Conservation (phyloP, 257 asterid species). For the Solanum raphanifolium region DNA sequence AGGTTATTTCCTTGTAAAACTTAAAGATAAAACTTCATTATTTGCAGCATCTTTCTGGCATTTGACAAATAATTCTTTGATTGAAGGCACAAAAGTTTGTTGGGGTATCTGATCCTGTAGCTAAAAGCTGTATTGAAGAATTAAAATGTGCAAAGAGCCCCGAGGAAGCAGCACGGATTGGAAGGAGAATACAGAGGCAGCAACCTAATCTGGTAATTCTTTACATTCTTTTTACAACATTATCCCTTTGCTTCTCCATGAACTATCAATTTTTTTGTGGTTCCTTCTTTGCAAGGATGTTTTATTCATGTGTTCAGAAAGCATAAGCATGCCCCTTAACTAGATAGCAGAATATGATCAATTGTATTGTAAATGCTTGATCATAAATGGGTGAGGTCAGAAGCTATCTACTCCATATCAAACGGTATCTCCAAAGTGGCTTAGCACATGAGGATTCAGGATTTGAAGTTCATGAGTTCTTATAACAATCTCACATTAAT, state of each 20-base stretch:
- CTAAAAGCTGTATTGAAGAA: constrained; percentile 42
- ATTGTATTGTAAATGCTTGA: background rate
- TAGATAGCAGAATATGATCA: background rate
- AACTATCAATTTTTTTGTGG: background rate
- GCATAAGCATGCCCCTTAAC: background rate
- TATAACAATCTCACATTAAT: background rate
- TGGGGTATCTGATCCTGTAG: constrained; percentile 54
- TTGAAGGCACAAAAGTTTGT: constrained; percentile 76
- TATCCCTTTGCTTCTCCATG: background rate
- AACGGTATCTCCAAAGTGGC: background rate
- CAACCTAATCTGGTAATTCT: constrained; percentile 61
- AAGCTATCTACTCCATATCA: background rate
- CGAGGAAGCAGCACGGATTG: constrained; percentile 94
- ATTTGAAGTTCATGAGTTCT: background rate
- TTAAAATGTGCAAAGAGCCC: constrained; percentile 77
- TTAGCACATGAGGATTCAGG: background rate
- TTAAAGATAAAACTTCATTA: background rate
- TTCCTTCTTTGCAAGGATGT: background rate
- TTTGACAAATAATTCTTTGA: background rate
- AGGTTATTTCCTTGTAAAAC: constrained; percentile 33
- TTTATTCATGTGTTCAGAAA: background rate
- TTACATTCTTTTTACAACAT: background rate
- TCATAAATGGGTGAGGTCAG: background rate
- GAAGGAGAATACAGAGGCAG: constrained; percentile 79
- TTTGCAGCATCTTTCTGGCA: background rate